Percentiles rank a stretch among this genome's conserved stretches.
Evolutionary conservation across 2,329 filamentous ascomycete species (phyloP).

Genomic region (Fusarium liriodendri): DNA sequence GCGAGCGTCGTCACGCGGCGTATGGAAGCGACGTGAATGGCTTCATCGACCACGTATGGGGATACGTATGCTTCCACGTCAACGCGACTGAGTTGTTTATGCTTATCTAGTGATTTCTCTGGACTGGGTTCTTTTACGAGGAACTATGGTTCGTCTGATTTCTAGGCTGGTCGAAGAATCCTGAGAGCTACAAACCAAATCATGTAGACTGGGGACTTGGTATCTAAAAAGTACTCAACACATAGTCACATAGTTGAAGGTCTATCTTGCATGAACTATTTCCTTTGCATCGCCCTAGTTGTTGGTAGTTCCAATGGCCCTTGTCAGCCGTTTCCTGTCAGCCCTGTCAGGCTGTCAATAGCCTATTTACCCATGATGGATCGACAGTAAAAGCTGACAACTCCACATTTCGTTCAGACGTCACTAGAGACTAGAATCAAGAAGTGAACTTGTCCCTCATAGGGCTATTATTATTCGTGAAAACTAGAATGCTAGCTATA

Average conservation of each 20-base stretch:
- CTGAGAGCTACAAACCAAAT: neutral
- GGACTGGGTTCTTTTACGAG: neutral
- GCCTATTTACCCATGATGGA: neutral
- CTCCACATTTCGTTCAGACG: neutral
- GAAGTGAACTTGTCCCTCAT: neutral
- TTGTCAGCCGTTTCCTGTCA: neutral
- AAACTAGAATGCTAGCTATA: slow-evolving; percentile 1
- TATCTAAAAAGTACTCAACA: no score
- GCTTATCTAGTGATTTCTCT: neutral
- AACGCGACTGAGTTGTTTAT: neutral
- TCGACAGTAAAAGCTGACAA: neutral
- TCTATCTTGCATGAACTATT: neutral
- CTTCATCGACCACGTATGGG: slow-evolving; percentile 24
- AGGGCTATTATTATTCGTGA: slow-evolving; percentile 1
- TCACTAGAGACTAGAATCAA: neutral
- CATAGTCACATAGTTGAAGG: neutral
- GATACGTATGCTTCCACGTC: slow-evolving; percentile 30
- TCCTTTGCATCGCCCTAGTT: neutral
- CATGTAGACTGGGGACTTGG: neutral
- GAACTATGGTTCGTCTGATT: neutral
- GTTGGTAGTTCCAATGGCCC: neutral
- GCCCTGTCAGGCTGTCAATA: neutral
- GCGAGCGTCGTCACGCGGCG: slow-evolving; percentile 30
- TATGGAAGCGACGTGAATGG: slow-evolving; percentile 4
- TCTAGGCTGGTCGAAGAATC: neutral